Conservation (phyloP, 192 early-diverging fungal genomes). For the Dispira simplex region DNA sequence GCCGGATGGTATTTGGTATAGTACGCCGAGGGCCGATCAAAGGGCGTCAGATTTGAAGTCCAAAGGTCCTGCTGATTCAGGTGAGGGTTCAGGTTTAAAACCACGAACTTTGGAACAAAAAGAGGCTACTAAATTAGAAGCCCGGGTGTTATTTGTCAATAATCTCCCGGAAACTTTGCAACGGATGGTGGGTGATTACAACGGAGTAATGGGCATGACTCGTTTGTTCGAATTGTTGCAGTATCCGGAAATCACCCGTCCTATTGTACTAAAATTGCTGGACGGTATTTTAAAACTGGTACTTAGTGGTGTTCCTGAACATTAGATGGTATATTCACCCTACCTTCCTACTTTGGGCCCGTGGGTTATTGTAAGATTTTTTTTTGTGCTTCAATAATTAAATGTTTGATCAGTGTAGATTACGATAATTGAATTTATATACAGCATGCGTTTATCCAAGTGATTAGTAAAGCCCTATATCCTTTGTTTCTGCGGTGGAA, state of each 20-base stretch:
- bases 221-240: conserved; percentile 10
- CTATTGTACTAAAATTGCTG: conserved; percentile 10
- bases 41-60: background rate
- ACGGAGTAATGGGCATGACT: conserved; percentile 12
- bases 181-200: conserved; percentile 13
- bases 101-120: conserved; percentile 4
- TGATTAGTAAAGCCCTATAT: no score
- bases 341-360: no score
- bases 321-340: no score
- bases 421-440: no score
- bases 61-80: background rate
- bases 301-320: background rate
- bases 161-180: conserved; percentile 6
- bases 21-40: background rate
- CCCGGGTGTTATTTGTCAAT: conserved; percentile 8
- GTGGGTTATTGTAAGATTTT: no score
- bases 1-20: conserved; percentile 10
- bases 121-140: conserved; percentile 7
- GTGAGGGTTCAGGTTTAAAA: background rate
- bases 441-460: no score
- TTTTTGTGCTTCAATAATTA: no score
- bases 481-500: no score
- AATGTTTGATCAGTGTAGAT: no score
- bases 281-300: conserved; percentile 4
- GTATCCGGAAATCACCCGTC: conserved; percentile 2